Evolutionary conservation across 2,329 filamentous ascomycete species (phyloP).

Genomic region (Trichoderma simmonsii): DNA sequence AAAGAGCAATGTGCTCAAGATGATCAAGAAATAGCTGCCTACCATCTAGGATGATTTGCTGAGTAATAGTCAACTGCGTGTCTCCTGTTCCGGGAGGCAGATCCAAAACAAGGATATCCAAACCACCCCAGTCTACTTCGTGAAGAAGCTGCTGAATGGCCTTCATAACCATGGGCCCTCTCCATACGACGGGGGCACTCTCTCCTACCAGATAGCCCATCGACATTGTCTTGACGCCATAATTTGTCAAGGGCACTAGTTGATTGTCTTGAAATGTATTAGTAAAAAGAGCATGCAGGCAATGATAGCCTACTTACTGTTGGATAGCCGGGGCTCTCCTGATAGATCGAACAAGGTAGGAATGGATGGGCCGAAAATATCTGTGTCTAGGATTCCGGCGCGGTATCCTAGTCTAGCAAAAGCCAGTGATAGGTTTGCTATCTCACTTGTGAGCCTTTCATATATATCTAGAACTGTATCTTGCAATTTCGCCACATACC

Average conservation of each 20-base stretch:
- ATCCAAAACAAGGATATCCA: slow-evolving; percentile 88
- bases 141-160: slow-evolving; percentile 93
- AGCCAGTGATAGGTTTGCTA: slow-evolving; percentile 78
- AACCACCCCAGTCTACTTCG: slow-evolving; percentile 86
- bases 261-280: slow-evolving; percentile 59
- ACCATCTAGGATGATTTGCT: slow-evolving; percentile 88
- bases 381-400: slow-evolving; percentile 86
- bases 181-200: slow-evolving; percentile 84
- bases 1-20: neutral
- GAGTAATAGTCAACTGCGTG: slow-evolving; percentile 93
- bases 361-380: slow-evolving; percentile 95
- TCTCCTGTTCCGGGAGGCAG: slow-evolving; percentile 93
- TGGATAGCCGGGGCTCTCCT: slow-evolving; percentile 72
- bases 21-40: slow-evolving; percentile 27
- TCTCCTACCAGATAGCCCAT: slow-evolving; percentile 91
- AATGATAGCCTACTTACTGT: slow-evolving; percentile 49
- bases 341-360: slow-evolving; percentile 83
- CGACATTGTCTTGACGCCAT: slow-evolving; percentile 96
- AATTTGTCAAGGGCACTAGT: slow-evolving; percentile 84
- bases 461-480: neutral
- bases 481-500: slow-evolving; percentile 45
- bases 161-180: slow-evolving; percentile 96
- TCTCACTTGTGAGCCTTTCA: neutral
- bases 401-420: slow-evolving; percentile 79
- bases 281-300: neutral